Evolutionary conservation across 495 filamentous ascomycete genomes (phyloP), one percentile per base, ranked within the genome.

Genomic region (Lasiosphaeris hirsuta): DNA sequence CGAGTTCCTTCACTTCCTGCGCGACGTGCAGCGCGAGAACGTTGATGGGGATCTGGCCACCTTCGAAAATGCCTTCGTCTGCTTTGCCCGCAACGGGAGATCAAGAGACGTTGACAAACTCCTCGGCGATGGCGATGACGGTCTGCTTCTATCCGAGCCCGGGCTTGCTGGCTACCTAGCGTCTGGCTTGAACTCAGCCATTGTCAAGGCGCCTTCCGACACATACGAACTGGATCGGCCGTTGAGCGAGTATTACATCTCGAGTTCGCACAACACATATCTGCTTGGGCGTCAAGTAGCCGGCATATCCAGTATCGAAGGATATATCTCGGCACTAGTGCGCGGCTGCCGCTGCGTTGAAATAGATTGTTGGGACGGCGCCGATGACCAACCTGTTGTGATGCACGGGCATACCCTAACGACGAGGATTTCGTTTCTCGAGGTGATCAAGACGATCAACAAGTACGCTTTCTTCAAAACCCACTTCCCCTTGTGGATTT

Each of bases 211-310:
- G 45, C 78, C 85, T 30, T 30, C 23, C 5, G 71, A 82, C 34
- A 78, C 81, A 17, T 74, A 76, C 51, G 73, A 76, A 14, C 84
- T 96, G 46, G 84, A 94, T 61, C 84, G 89, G 33, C 94, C 94
- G 0, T 72, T 98, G 66, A 96, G 96, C 68, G 94, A 98, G 65
- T 98, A 98, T 67, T 97, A 92, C 81, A 94, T 97, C 59, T 97
- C 93, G 4, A 96, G 92, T 77, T 97, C 93, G 14, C 94, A 98
- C 78, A 98, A 98, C 71, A 97, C 94, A 9, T 98, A 98, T 66
- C 84, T 98, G 10, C 74, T 94, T 19, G 94, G 94, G 14, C 86
- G 91, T 18, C 94, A 98, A 70, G 86, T 97, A 9, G 86, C 84
- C 33, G 92, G 91, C 19, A 83, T 87, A 38, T 96, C 94, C 15